These are phyloP conservation scores for Wickerhamomyces xylosicus DNA, from an alignment of 805 yeast genomes.

Conservation along the genomic window DNA sequence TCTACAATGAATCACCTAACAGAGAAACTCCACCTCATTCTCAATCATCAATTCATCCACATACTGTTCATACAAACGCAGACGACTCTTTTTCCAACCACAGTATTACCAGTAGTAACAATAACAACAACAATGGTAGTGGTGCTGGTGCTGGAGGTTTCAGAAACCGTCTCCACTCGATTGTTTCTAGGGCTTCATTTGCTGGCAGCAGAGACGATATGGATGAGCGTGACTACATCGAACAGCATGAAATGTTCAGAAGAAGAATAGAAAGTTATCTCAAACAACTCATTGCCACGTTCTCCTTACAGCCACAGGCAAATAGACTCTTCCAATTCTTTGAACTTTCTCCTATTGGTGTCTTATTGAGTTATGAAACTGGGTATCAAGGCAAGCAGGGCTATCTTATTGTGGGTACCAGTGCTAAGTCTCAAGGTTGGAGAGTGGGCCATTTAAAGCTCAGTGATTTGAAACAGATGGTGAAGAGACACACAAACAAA, in stretches of 20 bases:
- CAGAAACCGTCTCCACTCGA: slow-evolving; percentile 9
- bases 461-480: slow-evolving; percentile 76
- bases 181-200: slow-evolving; percentile 11
- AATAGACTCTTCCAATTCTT: slow-evolving; percentile 78
- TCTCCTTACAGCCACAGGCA: slow-evolving; percentile 70
- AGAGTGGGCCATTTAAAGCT: slow-evolving; percentile 81
- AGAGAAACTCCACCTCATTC: background rate
- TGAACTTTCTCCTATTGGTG: slow-evolving; percentile 83
- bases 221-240: background rate
- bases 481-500: slow-evolving; percentile 79
- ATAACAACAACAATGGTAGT: background rate
- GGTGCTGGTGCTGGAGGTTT: slow-evolving; percentile 4
- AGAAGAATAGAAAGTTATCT: slow-evolving; percentile 55
- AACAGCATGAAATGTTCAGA: slow-evolving; percentile 17
- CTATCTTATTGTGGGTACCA: slow-evolving; percentile 63
- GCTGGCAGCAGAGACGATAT: slow-evolving; percentile 1
- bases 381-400: slow-evolving; percentile 89
- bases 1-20: background rate
- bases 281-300: slow-evolving; percentile 42
- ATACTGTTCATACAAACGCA: background rate
- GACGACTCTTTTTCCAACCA: background rate
- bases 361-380: slow-evolving; percentile 71
- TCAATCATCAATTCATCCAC: too few relatives aligned
- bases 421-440: slow-evolving; percentile 91
- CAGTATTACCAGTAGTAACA: background rate